Evolutionary conservation across 2,329 filamentous ascomycete genomes (phyloP).

Genomic region (Verticillium zaregamsianum): DNA sequence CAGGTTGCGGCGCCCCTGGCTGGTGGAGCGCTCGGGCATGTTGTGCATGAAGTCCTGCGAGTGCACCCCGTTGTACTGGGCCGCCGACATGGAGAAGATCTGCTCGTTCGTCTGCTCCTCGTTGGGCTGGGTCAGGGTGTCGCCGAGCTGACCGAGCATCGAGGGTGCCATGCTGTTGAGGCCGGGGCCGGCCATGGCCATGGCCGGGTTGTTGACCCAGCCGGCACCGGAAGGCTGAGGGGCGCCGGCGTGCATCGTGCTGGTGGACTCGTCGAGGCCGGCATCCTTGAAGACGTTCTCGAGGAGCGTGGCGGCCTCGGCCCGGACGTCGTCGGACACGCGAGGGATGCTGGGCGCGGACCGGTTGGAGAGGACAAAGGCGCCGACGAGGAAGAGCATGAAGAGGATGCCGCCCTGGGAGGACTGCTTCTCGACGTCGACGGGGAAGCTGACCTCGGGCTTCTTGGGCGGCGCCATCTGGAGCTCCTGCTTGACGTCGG

Average conservation of each 20-base stretch:
- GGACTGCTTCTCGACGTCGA: conserved; percentile 57
- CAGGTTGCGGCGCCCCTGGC: conserved; percentile 67
- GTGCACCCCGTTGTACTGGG: conserved; percentile 83
- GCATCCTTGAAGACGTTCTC: conserved; percentile 81
- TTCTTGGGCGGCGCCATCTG: conserved; percentile 52
- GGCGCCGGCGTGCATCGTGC: conserved; percentile 37
- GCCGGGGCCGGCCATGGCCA: conserved; percentile 26
- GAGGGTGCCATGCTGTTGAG: conserved; percentile 42
- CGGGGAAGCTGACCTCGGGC: conserved; percentile 38
- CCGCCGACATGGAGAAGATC: conserved; percentile 77
- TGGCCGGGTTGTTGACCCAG: conserved; percentile 38
- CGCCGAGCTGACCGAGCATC: conserved; percentile 62
- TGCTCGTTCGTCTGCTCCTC: conserved; percentile 86
- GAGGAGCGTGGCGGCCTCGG: conserved; percentile 71
- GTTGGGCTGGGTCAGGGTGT: conserved; percentile 68
- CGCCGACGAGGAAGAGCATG: conserved; percentile 95
- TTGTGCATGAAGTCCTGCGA: conserved; percentile 68
- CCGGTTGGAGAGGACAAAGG: conserved; percentile 88
- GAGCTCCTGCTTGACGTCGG: conserved; percentile 57
- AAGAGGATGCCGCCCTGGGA: conserved; percentile 80
- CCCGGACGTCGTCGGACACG: conserved; percentile 76
- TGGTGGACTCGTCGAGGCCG: conserved; percentile 49
- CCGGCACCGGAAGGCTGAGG: conserved; percentile 48
- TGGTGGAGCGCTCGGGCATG: conserved; percentile 47
- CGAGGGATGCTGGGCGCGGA: conserved; percentile 68